Conservation (phyloP, 106 monocot species). For the Platanthera zijinensis region DNA sequence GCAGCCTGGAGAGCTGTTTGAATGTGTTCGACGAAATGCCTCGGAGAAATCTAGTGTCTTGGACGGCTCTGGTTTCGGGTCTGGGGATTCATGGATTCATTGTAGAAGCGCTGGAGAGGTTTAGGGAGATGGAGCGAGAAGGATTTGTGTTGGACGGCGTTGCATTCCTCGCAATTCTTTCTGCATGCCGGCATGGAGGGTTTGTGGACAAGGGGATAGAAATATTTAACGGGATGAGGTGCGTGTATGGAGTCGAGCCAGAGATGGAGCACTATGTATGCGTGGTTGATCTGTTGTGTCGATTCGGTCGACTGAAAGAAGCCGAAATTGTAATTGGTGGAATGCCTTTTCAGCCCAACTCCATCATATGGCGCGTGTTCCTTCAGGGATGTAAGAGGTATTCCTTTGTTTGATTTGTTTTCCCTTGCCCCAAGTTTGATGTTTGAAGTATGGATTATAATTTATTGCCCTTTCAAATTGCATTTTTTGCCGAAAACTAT, state of each 20-base stretch:
- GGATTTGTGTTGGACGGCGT: slow-evolving; percentile 52
- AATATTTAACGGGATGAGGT: slow-evolving; percentile 49
- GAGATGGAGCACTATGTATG: slow-evolving; percentile 63
- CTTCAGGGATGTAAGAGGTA: slow-evolving; percentile 60
- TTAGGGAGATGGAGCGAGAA: slow-evolving; percentile 50
- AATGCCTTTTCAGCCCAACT: slow-evolving; percentile 68
- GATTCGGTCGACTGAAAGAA: slow-evolving; percentile 52
- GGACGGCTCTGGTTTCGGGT: slow-evolving; percentile 64
- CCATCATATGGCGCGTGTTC: slow-evolving; percentile 54
- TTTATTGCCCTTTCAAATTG: not conserved
- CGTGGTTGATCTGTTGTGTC: slow-evolving; percentile 61
- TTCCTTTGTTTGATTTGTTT: slow-evolving; percentile 1
- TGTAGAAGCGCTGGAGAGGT: slow-evolving; percentile 36
- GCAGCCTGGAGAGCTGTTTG: slow-evolving; percentile 42
- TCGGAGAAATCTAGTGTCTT: slow-evolving; percentile 57
- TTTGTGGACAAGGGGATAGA: slow-evolving; percentile 52
- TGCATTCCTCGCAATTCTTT: slow-evolving; percentile 46
- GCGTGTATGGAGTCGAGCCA: slow-evolving; percentile 37
- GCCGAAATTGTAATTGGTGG: slow-evolving; percentile 54
- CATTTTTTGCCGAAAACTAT: not conserved
- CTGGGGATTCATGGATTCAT: slow-evolving; percentile 55
- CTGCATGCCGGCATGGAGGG: slow-evolving; percentile 70
- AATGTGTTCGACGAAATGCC: slow-evolving; percentile 57
- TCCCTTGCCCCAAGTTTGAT: not conserved
- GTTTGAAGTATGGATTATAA: not conserved